Evolutionary conservation across 495 filamentous ascomycete species (phyloP).

Genomic region (Podospora appendiculata): DNA sequence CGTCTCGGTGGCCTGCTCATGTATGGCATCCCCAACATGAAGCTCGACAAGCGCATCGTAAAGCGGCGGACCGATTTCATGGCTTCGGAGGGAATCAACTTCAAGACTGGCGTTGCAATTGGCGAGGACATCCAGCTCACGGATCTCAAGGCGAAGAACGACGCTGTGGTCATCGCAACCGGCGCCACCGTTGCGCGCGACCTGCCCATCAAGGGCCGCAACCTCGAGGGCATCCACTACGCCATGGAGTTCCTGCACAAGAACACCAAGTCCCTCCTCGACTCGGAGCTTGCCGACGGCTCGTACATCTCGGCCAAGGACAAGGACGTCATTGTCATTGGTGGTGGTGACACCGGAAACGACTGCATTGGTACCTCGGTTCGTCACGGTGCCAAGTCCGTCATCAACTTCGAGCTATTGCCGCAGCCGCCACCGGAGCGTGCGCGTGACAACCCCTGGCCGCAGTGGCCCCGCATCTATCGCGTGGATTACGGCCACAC

Average conservation of each 20-base stretch:
- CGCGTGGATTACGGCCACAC: slow-evolving; percentile 96
- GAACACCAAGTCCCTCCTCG: slow-evolving; percentile 97
- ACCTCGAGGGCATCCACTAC: slow-evolving; percentile 90
- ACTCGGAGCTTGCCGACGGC: slow-evolving; percentile 80
- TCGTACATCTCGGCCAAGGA: slow-evolving; percentile 94
- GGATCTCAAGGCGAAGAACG: slow-evolving; percentile 67
- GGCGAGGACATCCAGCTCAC: slow-evolving; percentile 73
- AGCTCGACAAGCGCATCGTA: slow-evolving; percentile 97
- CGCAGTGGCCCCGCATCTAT: slow-evolving; percentile 98
- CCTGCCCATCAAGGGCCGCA: slow-evolving; percentile 85
- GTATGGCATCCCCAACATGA: slow-evolving; percentile 99
- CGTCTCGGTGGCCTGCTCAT: slow-evolving; percentile 91
- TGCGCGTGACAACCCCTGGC: slow-evolving; percentile 96
- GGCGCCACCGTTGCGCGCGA: slow-evolving; percentile 96
- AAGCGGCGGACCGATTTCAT: slow-evolving; percentile 96
- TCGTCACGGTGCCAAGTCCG: slow-evolving; percentile 92
- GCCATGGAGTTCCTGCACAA: slow-evolving; percentile 98
- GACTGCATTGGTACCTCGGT: slow-evolving; percentile 99
- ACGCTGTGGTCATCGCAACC: slow-evolving; percentile 93
- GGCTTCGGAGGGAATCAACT: slow-evolving; percentile 82
- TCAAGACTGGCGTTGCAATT: slow-evolving; percentile 68
- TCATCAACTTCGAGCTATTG: slow-evolving; percentile 96
- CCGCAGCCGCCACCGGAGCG: slow-evolving; percentile 92
- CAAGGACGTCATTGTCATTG: slow-evolving; percentile 96
- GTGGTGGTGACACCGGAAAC: slow-evolving; percentile 97